Conservation (phyloP, 495 filamentous ascomycete genomes). For the Xylaria venustula region DNA sequence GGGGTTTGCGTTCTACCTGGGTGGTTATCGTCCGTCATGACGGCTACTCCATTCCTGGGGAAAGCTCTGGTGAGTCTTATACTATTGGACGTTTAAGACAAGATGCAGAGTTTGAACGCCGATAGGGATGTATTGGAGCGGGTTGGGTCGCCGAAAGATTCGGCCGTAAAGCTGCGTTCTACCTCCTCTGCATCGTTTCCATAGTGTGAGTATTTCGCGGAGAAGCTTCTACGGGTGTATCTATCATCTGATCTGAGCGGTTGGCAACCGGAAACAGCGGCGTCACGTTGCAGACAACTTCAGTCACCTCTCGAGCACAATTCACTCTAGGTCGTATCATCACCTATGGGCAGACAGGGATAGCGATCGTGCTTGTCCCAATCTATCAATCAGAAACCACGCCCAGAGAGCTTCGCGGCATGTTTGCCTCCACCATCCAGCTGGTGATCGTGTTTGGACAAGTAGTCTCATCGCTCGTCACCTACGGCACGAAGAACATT, state of each 20-base stretch:
- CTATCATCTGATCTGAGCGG: slow-evolving; percentile 8
- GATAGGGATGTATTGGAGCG: slow-evolving; percentile 14
- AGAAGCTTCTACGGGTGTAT: background rate
- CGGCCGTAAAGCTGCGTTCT: slow-evolving; percentile 16
- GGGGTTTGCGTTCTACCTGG: slow-evolving; percentile 16
- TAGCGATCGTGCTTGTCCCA: slow-evolving; percentile 24
- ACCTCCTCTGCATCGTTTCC: slow-evolving; percentile 12
- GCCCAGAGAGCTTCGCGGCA: slow-evolving; percentile 19
- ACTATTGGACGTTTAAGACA: background rate
- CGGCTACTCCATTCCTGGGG: slow-evolving; percentile 17
- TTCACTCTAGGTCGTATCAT: slow-evolving; percentile 26
- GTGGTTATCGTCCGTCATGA: slow-evolving; percentile 22
- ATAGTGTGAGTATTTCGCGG: slow-evolving; percentile 17
- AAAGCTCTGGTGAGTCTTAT: slow-evolving; percentile 18
- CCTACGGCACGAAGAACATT: slow-evolving; percentile 7
- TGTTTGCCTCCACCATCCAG: slow-evolving; percentile 32
- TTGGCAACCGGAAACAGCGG: slow-evolving; percentile 11
- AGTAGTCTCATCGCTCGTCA: slow-evolving; percentile 25
- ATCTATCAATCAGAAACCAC: slow-evolving; percentile 25
- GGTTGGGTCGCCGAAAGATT: slow-evolving; percentile 19
- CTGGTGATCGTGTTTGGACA: slow-evolving; percentile 25
- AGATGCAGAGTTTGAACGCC: background rate
- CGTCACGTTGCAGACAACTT: slow-evolving; percentile 25
- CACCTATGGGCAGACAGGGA: slow-evolving; percentile 26
- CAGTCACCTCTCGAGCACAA: slow-evolving; percentile 21